Evolutionary conservation across 805 yeast genomes (phyloP), one percentile per base, ranked within the genome.

Genomic region (Grigorovia jiainica): DNA sequence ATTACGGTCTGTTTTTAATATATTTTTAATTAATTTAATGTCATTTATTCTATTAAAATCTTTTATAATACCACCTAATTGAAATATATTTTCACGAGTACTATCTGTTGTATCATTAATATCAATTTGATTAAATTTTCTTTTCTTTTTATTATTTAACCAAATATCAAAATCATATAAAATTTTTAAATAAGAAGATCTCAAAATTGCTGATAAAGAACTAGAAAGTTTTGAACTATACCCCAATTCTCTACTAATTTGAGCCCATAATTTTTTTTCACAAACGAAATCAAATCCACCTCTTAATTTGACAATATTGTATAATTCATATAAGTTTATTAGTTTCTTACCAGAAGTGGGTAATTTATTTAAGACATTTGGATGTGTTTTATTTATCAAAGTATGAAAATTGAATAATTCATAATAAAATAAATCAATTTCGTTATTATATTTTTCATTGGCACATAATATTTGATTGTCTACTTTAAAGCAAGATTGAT

Each of bases 221-320:
- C 84, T 78, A 74, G 80, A 78, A 40, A 79, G 77, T 49, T 77
- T 72, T 2, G 86, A 87, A 25, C 76, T 72, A 55, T 79, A 82
- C 0, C 95, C 94, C 39, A 86, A 63, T 51, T 84, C 95, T 42
- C 87, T 68, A 11, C 90, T 90, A 8, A 86, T 73, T 53, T 82
- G 87, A 1, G 87, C 87, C 95, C 95, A 86, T 36, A 76, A 66
- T 52, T 82, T 82, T 43, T 72, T 72, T 42, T 70, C 60, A 36
- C 82, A 73, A n/a, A 85, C 87, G 9, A 61, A 67, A 9, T 68
- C 67, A 54, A 69, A 78, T 0, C 94, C 94, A 16, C 92, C 92
- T 45, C 82, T 66, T 15, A 73, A 55, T 16, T 71, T 64, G 1
- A 85, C 92, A 11, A 76, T 68, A 31, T 71, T 64, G 49, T 74